phyloP scores from a whole-genome alignment of 768 basidiomycete species.

The Phanerochaete carnosa region DNA sequence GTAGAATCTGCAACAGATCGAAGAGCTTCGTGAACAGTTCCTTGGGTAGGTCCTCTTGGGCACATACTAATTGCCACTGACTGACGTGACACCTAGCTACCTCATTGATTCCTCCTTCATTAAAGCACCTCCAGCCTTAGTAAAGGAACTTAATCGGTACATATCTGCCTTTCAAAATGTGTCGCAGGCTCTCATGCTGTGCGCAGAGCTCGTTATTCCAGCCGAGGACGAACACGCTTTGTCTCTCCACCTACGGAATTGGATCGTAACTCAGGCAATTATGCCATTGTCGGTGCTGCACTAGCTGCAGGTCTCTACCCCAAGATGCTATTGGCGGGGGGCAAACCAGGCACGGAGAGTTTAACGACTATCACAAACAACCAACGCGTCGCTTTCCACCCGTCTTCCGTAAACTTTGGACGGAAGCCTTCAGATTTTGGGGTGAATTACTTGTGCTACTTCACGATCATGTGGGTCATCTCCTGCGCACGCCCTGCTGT shows the following conservation, averaged over 20 bases:
- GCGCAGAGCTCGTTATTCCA: slow-evolving; percentile 61
- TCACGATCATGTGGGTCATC: slow-evolving; percentile 74
- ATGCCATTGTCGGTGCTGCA: slow-evolving; percentile 71
- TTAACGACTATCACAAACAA: slow-evolving; percentile 83
- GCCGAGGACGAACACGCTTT: slow-evolving; percentile 72
- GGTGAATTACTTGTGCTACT: slow-evolving; percentile 74
- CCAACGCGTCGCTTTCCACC: slow-evolving; percentile 77
- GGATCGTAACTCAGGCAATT: slow-evolving; percentile 66
- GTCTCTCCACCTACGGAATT: slow-evolving; percentile 68
- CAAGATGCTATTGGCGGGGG: slow-evolving; percentile 70
- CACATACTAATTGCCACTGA: background rate
- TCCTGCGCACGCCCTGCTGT: background rate
- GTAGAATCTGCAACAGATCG: slow-evolving; percentile 92
- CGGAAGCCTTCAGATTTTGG: slow-evolving; percentile 66
- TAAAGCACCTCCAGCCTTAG: slow-evolving; percentile 56
- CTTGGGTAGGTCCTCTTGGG: slow-evolving; percentile 18
- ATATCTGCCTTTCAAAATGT: slow-evolving; percentile 1
- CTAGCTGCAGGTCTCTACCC: slow-evolving; percentile 88
- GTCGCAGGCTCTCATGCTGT: background rate
- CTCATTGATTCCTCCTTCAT: slow-evolving; percentile 88
- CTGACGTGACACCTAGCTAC: slow-evolving; percentile 46
- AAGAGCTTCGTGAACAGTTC: slow-evolving; percentile 87
- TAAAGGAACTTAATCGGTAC: slow-evolving; percentile 69
- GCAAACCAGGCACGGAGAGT: slow-evolving; percentile 40
- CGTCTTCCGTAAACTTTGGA: slow-evolving; percentile 88